Evolutionary conservation across 805 yeast genomes (phyloP), one percentile per base, ranked within the genome.

Genomic region (Komagataella phaffii): DNA sequence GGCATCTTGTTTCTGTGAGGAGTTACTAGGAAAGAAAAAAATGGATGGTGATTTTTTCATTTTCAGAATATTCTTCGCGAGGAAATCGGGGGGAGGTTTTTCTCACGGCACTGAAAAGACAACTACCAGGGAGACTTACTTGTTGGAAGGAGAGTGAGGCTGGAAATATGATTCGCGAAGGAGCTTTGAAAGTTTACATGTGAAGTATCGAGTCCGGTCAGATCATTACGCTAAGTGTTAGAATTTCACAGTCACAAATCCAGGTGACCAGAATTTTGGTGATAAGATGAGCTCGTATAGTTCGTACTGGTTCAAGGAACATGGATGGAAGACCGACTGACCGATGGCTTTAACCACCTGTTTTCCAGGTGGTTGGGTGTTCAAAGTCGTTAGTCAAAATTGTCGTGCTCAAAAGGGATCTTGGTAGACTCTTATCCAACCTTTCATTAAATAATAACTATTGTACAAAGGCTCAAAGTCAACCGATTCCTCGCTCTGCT

Each of bases 1-100:
- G 96, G 96, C 96, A 88, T 87, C 59, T 68, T 79, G 24, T 53
- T 24, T 48, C 43, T 48, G 44, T 30, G 44, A 36, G 44, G 17
- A 54, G 46, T 36, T 47, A 40, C 43, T 45, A 18, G 24, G 43
- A 14, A 47, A 47, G 21, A 47, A 24, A 49, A 24, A 40, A 43
- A 45, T 49, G 40, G 40, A 30, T 30, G 40, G 40, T 30, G 40
- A 30, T 45, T 45, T 45, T 45, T 24, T 21, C 47, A 19, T 45
- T 45, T 45, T 45, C 23, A n/a, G 47, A 14, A 19, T 21, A 21
- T 18, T 21, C 23, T 24, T 17, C n/a, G 47, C 23, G 47, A 14
- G 47, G 17, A 23, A 18, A 24, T 17, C 47, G 21, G 30, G 24
- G 24, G 47, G 17, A 24, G 14, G 21, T 45, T 18, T 18, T 44